Percentiles rank a stretch among this genome's conserved stretches.
phyloP scores from a whole-genome alignment of 805 yeast species.

The Torulaspora quercuum region DNA sequence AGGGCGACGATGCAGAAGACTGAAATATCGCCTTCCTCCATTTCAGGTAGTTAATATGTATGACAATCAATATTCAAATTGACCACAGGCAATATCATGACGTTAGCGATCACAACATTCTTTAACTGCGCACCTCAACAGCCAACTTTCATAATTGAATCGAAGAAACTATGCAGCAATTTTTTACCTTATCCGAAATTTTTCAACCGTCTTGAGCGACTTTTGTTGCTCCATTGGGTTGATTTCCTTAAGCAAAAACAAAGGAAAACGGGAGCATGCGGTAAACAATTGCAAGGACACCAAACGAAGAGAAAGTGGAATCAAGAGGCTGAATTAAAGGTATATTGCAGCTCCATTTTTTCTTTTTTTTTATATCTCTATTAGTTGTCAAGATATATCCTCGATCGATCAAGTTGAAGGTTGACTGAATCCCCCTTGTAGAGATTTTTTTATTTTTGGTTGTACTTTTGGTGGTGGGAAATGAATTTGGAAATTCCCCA shows the following conservation, averaged over 20 bases:
- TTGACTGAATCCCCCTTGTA: background rate
- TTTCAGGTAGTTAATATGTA: background rate
- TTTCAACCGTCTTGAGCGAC: no score
- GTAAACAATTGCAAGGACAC: conserved; percentile 1
- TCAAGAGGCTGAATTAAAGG: conserved; percentile 1
- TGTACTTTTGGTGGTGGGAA: background rate
- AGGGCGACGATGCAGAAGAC: conserved; percentile 28
- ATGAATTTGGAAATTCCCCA: conserved; percentile 33
- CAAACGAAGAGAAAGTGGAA: conserved; percentile 1
- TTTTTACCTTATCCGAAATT: no score
- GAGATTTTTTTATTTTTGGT: background rate
- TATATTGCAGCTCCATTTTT: background rate
- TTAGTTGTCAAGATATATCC: background rate
- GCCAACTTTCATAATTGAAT: no score
- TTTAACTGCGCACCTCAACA: no score
- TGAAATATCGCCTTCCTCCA: background rate
- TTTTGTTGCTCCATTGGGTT: no score
- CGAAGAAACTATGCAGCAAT: no score
- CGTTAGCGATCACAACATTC: no score
- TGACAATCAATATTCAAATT: no score
- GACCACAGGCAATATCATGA: no score
- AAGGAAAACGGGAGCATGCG: no score
- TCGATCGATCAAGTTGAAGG: background rate
- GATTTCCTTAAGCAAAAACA: no score
- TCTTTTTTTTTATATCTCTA: conserved; percentile 1